Evolutionary conservation across 1,139 yeast species (phyloP).

Genomic region (Eremothecium gossypii): DNA sequence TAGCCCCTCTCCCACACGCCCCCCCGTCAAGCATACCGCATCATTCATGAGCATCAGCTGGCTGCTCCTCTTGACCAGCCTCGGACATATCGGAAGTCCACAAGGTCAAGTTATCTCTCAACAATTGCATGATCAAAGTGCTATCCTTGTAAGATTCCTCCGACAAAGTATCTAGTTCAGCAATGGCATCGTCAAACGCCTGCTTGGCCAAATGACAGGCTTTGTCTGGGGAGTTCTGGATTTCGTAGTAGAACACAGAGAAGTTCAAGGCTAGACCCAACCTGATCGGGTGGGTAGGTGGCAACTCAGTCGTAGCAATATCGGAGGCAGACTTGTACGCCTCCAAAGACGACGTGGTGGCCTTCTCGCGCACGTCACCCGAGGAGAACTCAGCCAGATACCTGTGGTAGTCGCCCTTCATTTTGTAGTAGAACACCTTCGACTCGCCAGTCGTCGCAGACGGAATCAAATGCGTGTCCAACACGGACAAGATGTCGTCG

Average conservation of each 20-base stretch:
- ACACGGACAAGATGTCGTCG: conserved; percentile 83
- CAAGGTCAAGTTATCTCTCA: conserved; percentile 95
- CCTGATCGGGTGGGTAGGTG: conserved; percentile 98
- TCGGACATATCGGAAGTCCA: conserved; percentile 97
- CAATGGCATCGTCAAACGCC: conserved; percentile 98
- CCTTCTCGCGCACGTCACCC: conserved; percentile 83
- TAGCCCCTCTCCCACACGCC: conserved; percentile 7
- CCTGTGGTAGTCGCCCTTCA: conserved; percentile 99
- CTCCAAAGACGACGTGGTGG: conserved; percentile 87
- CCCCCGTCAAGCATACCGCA: conserved; percentile 3
- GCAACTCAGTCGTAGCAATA: conserved; percentile 92
- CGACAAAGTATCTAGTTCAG: conserved; percentile 93
- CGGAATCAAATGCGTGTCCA: conserved; percentile 84
- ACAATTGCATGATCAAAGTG: conserved; percentile 94
- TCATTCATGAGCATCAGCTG: conserved; percentile 32
- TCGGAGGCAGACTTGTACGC: conserved; percentile 94
- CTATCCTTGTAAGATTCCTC: conserved; percentile 98
- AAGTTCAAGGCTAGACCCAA: conserved; percentile 96
- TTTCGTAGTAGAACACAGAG: conserved; percentile 96
- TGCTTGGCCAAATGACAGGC: conserved; percentile 98
- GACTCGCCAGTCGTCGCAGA: conserved; percentile 96
- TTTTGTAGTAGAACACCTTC: conserved; percentile 95
- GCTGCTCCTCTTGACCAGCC: conserved; percentile 51
- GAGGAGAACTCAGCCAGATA: conserved; percentile 95
- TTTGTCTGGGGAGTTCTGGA: conserved; percentile 94